Percentiles rank a stretch among this genome's conserved stretches.
Evolutionary conservation across 139 green algal genomes (phyloP).

Genomic region (Micractinium sp.): DNA sequence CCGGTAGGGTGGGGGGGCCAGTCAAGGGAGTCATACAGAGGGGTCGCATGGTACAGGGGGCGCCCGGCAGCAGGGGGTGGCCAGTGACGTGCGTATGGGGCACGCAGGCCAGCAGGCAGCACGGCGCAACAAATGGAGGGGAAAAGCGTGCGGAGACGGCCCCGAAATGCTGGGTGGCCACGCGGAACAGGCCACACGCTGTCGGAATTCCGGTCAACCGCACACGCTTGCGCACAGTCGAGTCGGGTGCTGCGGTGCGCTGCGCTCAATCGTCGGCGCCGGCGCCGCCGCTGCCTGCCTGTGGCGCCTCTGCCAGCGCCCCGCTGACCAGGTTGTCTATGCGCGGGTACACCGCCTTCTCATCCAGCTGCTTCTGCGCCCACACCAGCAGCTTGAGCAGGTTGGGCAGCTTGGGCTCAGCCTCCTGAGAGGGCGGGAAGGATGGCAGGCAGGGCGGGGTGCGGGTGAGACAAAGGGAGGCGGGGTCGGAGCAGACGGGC

Average conservation of each 20-base stretch:
- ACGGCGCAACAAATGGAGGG: not conserved
- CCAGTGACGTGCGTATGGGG: no score
- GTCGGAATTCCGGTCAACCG: not conserved
- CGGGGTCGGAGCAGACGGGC: no score
- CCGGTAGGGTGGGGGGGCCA: not conserved
- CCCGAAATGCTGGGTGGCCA: no score
- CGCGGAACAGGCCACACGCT: not conserved
- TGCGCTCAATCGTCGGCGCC: not conserved
- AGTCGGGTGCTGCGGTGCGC: no score
- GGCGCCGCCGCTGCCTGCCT: not conserved
- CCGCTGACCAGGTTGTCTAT: constrained; percentile 78
- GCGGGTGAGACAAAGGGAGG: not conserved
- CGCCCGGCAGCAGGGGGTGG: no score
- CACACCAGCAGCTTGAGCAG: constrained; percentile 87
- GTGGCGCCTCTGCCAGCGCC: constrained; percentile 18
- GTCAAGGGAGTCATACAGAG: not conserved
- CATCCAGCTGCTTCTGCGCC: constrained; percentile 75
- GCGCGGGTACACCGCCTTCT: constrained; percentile 70
- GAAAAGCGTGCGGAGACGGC: no score
- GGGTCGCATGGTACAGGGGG: no score
- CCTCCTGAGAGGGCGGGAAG: not conserved
- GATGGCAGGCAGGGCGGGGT: not conserved
- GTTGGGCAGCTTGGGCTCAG: constrained; percentile 61
- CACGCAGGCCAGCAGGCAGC: no score
- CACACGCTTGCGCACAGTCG: not conserved